Evolutionary conservation across 768 basidiomycete genomes (phyloP).

Genomic region (Boletus bicolor): DNA sequence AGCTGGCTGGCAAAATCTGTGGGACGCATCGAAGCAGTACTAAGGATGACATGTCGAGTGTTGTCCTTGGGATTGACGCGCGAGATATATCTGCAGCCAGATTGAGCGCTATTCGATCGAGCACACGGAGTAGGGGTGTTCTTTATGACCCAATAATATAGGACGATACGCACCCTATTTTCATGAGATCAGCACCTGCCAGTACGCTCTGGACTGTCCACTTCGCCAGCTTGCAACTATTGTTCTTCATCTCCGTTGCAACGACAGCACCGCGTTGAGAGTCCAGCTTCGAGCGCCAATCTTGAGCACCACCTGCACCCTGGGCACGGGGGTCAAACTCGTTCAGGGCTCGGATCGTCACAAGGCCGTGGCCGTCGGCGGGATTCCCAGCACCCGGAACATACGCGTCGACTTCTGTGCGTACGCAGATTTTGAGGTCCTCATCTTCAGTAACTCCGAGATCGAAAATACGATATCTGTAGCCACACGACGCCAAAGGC

Average conservation of each 20-base stretch:
- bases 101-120: background rate
- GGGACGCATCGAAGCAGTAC: conserved; percentile 92
- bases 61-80: conserved; percentile 92
- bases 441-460: conserved; percentile 89
- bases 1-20: conserved; percentile 92
- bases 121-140: background rate
- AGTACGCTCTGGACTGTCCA: conserved; percentile 96
- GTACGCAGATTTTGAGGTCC: conserved; percentile 84
- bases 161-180: conserved; percentile 75
- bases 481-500: conserved; percentile 92
- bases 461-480: conserved; percentile 94
- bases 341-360: conserved; percentile 93
- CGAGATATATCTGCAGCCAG: conserved; percentile 76
- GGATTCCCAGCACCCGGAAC: conserved; percentile 58
- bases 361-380: conserved; percentile 67
- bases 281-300: conserved; percentile 97
- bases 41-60: conserved; percentile 92
- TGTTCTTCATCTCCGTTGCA: conserved; percentile 99
- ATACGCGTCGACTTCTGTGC: conserved; percentile 96
- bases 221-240: conserved; percentile 94
- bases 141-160: background rate
- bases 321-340: conserved; percentile 92
- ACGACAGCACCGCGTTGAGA: conserved; percentile 96
- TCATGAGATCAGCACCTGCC: conserved; percentile 94
- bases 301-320: conserved; percentile 93